Evolutionary conservation across 1,284 basidiomycete species (phyloP), one percentile per base, ranked within the genome.

Genomic region (Trichosporon sp.): DNA sequence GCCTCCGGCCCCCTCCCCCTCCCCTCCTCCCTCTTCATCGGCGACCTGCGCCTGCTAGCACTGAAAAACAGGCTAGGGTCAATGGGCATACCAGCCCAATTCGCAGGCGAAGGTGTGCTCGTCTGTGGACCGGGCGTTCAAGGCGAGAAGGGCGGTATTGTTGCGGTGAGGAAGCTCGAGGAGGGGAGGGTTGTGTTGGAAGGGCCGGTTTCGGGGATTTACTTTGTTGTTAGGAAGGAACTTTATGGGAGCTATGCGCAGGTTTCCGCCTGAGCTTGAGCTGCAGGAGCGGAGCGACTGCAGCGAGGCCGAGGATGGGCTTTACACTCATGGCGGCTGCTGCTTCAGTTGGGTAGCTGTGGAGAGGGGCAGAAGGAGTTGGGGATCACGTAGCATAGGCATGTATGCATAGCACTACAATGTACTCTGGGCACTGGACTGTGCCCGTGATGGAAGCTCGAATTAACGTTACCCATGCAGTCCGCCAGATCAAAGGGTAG

Each of bases 21-120:
- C 3, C 90, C 91, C 1, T 86, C 88, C 64, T 93, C 94, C 0
- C 90, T 93, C 8, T 95, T 95, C 87, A 95, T 98, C 65, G 95
- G 95, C 54, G 95, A 97, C 74, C 85, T 97, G 52, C 93, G 94
- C 74, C 84, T 98, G 29, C 92, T 91, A 0, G 85, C 86, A 1
- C 85, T 98, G 46, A 95, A 95, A 80, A 78, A 87, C 14, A 86
- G 89, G 8, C 83, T 98, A 14, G 84, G 86, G 2, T 78, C 85
- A 0, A 82, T 92, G 3, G 88, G 88, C 5, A 87, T 97, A 57
- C 88, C 90, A 31, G 91, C 94, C 1, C 93, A 96, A 78, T 88
- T 97, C 65, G 88, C 93, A 16, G 94, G 94, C 21, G 93, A 96
- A 80, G 95, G 95, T 83, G 89, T 95, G 7, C 83, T 98, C n/a